These are phyloP conservation scores for Fistulinella prunicolor DNA, from an alignment of 768 basidiomycete species.

Conservation along the genomic window DNA sequence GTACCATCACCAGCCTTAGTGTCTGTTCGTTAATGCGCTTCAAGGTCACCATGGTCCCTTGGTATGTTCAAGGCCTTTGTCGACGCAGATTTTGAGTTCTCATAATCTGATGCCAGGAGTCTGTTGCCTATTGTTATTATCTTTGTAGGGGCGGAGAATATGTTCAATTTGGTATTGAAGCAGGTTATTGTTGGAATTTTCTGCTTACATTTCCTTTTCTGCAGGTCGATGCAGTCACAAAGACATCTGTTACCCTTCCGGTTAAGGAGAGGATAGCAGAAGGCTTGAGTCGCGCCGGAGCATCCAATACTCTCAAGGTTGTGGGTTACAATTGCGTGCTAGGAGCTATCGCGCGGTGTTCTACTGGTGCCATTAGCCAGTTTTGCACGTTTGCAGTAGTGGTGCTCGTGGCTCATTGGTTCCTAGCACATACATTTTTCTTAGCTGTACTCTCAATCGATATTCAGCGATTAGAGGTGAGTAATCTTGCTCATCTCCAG, in stretches of 20 bases:
- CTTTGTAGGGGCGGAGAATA: conserved; percentile 95
- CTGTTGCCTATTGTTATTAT: conserved; percentile 90
- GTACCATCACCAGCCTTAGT: conserved; percentile 90
- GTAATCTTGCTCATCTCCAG: conserved; percentile 9
- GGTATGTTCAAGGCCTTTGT: conserved; percentile 45
- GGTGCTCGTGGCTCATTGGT: conserved; percentile 95
- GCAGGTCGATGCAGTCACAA: conserved; percentile 81
- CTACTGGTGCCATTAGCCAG: conserved; percentile 80
- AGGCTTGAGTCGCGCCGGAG: conserved; percentile 86
- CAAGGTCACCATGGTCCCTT: conserved; percentile 85
- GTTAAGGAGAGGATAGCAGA: conserved; percentile 91
- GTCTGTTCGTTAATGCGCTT: conserved; percentile 90
- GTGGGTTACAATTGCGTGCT: conserved; percentile 82
- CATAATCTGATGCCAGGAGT: conserved; percentile 49
- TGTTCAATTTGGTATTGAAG: conserved; percentile 81
- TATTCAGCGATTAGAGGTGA: conserved; percentile 85
- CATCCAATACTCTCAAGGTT: conserved; percentile 90
- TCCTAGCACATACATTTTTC: conserved; percentile 94
- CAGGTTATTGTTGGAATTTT: conserved; percentile 4
- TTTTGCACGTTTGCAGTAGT: conserved; percentile 94
- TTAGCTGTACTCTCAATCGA: conserved; percentile 94
- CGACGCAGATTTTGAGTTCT: conserved; percentile 2
- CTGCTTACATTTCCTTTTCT: conserved; percentile 26
- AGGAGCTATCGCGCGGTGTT: conserved; percentile 69
- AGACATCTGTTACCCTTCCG: conserved; percentile 80